A percentile compares a stretch with the other conserved stretches of the same genome.
Conservation (phyloP, 805 yeast genomes). For the Candida morakotiae region DNA sequence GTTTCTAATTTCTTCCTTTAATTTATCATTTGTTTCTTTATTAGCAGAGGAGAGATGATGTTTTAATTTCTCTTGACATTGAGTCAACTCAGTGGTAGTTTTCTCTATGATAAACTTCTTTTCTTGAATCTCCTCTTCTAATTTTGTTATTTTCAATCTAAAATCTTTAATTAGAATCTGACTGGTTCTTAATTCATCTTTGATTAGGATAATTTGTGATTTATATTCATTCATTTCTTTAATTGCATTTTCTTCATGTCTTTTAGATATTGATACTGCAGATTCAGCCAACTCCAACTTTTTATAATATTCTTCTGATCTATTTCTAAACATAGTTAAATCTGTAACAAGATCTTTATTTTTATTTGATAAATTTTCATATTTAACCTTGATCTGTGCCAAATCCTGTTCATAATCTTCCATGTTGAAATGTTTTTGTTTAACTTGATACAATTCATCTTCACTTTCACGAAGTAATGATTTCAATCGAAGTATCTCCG, state of each 20-base stretch:
- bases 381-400: slow-evolving; percentile 50
- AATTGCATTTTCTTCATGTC: slow-evolving; percentile 53
- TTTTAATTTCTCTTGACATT: slow-evolving; percentile 52
- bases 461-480: slow-evolving; percentile 39
- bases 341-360: slow-evolving; percentile 52
- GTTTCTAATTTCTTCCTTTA: slow-evolving; percentile 49
- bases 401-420: slow-evolving; percentile 34
- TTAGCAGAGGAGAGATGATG: slow-evolving; percentile 47
- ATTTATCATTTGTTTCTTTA: slow-evolving; percentile 39
- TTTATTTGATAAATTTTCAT: slow-evolving; percentile 54
- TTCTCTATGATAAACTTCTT: slow-evolving; percentile 52
- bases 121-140: slow-evolving; percentile 55
- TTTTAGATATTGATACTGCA: slow-evolving; percentile 57
- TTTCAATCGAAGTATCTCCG: slow-evolving; percentile 39
- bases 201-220: slow-evolving; percentile 41
- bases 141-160: slow-evolving; percentile 44
- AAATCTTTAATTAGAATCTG: slow-evolving; percentile 52
- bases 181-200: slow-evolving; percentile 50
- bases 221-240: slow-evolving; percentile 45
- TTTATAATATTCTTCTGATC: slow-evolving; percentile 70
- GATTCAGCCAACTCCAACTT: slow-evolving; percentile 78
- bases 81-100: slow-evolving; percentile 42
- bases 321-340: slow-evolving; percentile 57
- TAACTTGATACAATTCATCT: slow-evolving; percentile 38
- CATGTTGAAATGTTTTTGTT: slow-evolving; percentile 40